These are phyloP conservation scores for Microbotryum lychnidis-dioicae DNA, from an alignment of 1,284 basidiomycete species.

Conservation along the genomic window DNA sequence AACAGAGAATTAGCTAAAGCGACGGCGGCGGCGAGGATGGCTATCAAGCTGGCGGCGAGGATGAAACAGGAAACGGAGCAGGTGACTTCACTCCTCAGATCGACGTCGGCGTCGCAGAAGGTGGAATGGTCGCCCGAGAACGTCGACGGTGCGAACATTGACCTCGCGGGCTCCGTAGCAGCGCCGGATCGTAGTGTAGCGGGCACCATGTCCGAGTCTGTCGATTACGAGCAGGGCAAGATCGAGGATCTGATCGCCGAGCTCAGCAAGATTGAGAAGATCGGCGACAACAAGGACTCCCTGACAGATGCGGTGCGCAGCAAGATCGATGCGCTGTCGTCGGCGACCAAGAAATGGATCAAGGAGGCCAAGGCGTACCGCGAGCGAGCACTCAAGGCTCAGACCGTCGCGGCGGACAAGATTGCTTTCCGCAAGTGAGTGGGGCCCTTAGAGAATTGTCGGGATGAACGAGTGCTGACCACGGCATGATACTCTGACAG, in stretches of 20 bases:
- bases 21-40: conserved; percentile 9
- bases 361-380: conserved; percentile 91
- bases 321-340: conserved; percentile 51
- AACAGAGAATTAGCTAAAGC: conserved; percentile 57
- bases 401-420: conserved; percentile 52
- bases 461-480: neutral
- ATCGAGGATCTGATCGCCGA: conserved; percentile 58
- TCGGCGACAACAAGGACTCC: conserved; percentile 60
- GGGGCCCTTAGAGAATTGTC: no score
- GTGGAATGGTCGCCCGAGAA: conserved; percentile 49
- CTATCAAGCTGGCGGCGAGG: conserved; percentile 15
- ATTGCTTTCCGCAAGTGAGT: conserved; percentile 72
- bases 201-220: neutral
- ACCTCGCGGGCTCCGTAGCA: neutral
- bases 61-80: conserved; percentile 17
- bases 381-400: conserved; percentile 61
- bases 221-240: conserved; percentile 52
- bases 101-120: conserved; percentile 6
- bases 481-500: conserved; percentile 5
- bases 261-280: conserved; percentile 53
- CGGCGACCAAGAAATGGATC: conserved; percentile 87
- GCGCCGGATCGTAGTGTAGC: conserved; percentile 6
- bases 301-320: conserved; percentile 73
- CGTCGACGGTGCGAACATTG: conserved; percentile 50
- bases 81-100: conserved; percentile 10